These are phyloP conservation scores for Cryptococcus sp. DNA, from an alignment of 1,284 basidiomycete species.

Conservation along the genomic window DNA sequence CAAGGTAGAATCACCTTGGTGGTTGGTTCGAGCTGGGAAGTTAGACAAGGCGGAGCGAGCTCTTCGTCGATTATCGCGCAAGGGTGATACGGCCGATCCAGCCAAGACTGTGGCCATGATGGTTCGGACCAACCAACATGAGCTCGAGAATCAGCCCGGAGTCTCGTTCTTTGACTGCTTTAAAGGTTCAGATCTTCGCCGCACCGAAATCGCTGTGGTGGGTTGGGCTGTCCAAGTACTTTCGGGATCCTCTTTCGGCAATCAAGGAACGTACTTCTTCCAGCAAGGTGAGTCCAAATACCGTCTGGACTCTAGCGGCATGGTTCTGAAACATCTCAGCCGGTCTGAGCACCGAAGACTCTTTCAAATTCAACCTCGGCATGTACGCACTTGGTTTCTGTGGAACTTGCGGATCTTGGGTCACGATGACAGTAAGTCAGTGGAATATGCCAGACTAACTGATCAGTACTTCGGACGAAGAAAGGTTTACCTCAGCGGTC, in stretches of 20 bases:
- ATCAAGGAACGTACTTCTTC: background rate
- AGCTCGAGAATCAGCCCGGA: conserved; percentile 32
- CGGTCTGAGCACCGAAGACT: conserved; percentile 4
- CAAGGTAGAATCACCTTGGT: conserved; percentile 20
- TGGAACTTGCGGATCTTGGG: conserved; percentile 12
- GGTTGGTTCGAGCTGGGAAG: conserved; percentile 19
- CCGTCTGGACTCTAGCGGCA: background rate
- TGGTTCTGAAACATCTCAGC: background rate
- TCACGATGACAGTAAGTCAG: conserved; percentile 1
- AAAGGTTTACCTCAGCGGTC: background rate
- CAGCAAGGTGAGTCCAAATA: background rate
- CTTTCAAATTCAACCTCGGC: conserved; percentile 14
- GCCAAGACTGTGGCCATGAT: conserved; percentile 26
- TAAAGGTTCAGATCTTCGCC: conserved; percentile 35
- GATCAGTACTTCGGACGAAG: background rate
- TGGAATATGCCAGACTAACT: background rate
- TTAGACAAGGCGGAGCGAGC: conserved; percentile 15
- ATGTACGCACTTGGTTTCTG: conserved; percentile 9
- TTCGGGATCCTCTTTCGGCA: background rate
- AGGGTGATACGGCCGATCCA: conserved; percentile 8
- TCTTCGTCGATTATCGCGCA: conserved; percentile 9
- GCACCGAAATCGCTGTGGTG: conserved; percentile 36
- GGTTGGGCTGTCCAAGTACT: background rate
- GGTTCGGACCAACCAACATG: conserved; percentile 20
- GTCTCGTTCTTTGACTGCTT: conserved; percentile 49